A percentile compares a stretch with the other conserved stretches of the same genome.
Conservation (phyloP, 2,329 filamentous ascomycete species). For the Penicillium sp. region DNA sequence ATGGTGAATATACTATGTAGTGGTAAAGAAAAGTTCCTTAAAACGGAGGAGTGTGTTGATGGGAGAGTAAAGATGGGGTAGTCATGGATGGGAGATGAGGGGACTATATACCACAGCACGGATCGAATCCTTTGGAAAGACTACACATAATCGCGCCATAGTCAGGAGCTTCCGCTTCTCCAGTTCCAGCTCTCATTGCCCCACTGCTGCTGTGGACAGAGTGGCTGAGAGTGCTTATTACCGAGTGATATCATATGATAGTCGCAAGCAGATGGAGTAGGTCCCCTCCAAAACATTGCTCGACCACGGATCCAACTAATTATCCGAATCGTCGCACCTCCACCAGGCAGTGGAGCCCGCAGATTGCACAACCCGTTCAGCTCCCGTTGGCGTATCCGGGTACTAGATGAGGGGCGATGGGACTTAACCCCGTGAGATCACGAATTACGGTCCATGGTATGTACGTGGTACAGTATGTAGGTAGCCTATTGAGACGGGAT, state of each 20-base stretch:
- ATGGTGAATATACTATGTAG: conserved; percentile 23
- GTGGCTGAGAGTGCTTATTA: conserved; percentile 11
- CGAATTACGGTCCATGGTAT: too few relatives aligned
- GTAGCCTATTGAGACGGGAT: too few relatives aligned
- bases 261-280: conserved; percentile 6
- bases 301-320: conserved; percentile 11
- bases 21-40: conserved; percentile 2
- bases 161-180: conserved; percentile 3
- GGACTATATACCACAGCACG: conserved; percentile 17
- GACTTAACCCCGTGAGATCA: conserved; percentile 6
- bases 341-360: conserved; percentile 6
- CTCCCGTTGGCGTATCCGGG: conserved; percentile 3
- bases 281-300: conserved; percentile 3
- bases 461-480: too few relatives aligned
- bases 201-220: conserved; percentile 11
- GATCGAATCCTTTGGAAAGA: conserved; percentile 13
- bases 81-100: background rate
- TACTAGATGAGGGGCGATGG: background rate
- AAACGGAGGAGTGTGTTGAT: background rate
- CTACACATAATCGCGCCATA: conserved; percentile 10
- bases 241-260: conserved; percentile 4
- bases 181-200: conserved; percentile 16
- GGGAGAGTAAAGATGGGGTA: background rate
- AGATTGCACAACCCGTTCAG: conserved; percentile 8
- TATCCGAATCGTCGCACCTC: conserved; percentile 2